These are phyloP conservation scores for Aechmea fasciata DNA, from an alignment of 176 grass and related monocot species.

Conservation along the genomic window DNA sequence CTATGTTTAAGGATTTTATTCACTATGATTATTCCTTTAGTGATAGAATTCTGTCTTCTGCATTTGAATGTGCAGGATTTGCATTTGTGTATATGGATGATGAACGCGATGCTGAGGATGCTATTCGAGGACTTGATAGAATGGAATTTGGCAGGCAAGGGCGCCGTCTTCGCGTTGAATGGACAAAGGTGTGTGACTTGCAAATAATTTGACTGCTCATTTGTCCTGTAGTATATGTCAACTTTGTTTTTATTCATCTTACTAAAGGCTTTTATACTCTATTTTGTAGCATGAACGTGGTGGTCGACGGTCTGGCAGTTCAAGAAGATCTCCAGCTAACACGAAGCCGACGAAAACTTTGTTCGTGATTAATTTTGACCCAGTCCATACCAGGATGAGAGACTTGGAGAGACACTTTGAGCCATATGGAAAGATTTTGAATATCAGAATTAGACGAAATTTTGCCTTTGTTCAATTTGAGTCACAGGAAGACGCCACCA, in stretches of 20 bases:
- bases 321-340: slow-evolving; percentile 61
- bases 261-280: background rate
- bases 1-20: slow-evolving; percentile 5
- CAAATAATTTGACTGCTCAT: background rate
- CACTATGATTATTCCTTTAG: slow-evolving; percentile 11
- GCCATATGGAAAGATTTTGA: slow-evolving; percentile 70
- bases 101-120: slow-evolving; percentile 87
- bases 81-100: slow-evolving; percentile 99
- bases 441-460: slow-evolving; percentile 88
- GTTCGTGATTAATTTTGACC: slow-evolving; percentile 99
- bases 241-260: background rate
- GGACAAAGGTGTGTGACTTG: slow-evolving; percentile 55
- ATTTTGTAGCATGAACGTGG: slow-evolving; percentile 68
- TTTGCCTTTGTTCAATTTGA: slow-evolving; percentile 97
- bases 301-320: slow-evolving; percentile 50
- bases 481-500: slow-evolving; percentile 76
- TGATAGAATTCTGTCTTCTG: slow-evolving; percentile 7
- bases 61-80: slow-evolving; percentile 56
- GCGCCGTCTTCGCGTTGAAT: slow-evolving; percentile 73
- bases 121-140: slow-evolving; percentile 70
- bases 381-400: slow-evolving; percentile 76
- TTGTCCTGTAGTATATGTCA: background rate
- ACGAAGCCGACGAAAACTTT: slow-evolving; percentile 77
- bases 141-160: slow-evolving; percentile 90
- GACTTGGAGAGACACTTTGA: slow-evolving; percentile 93